Percentiles rank a stretch among this genome's conserved stretches.
Evolutionary conservation across 2,329 filamentous ascomycete species (phyloP).

Genomic region (Madurella mycetomatis): DNA sequence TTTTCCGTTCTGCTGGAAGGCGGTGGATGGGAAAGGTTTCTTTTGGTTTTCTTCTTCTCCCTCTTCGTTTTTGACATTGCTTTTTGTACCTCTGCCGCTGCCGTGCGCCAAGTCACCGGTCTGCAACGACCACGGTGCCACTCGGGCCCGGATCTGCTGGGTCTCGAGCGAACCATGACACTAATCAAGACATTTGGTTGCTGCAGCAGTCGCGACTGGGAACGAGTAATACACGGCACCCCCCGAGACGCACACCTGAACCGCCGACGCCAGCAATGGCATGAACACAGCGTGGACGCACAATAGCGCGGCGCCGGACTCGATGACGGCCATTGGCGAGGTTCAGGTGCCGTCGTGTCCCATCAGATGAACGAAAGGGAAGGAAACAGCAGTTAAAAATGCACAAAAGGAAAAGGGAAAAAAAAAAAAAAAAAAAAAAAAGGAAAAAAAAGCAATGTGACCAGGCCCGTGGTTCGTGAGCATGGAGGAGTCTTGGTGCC

Average conservation of each 20-base stretch:
- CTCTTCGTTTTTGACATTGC: conserved; percentile 13
- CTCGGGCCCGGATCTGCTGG: conserved; percentile 22
- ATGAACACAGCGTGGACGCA: conserved; percentile 14
- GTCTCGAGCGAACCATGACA: conserved; percentile 22
- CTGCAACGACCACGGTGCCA: conserved; percentile 16
- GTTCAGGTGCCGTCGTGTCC: not conserved
- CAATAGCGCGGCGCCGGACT: conserved; percentile 7
- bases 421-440: conserved; percentile 23
- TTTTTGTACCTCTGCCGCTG: conserved; percentile 18
- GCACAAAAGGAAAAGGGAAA: conserved; percentile 13
- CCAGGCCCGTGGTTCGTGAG: not conserved
- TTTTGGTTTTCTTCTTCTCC: conserved; percentile 7
- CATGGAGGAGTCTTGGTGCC: conserved; percentile 7
- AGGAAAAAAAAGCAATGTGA: conserved; percentile 21
- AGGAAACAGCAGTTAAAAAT: not conserved
- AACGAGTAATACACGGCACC: conserved; percentile 14
- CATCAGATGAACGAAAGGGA: not conserved
- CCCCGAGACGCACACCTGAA: conserved; percentile 10
- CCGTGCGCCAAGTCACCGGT: conserved; percentile 25
- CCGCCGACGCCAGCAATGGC: conserved; percentile 4
- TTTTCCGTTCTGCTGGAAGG: conserved; percentile 1
- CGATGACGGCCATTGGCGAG: conserved; percentile 4
- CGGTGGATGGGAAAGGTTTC: conserved; percentile 13
- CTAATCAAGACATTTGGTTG: conserved; percentile 12
- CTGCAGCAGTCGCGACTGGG: conserved; percentile 7